Evolutionary conservation across 345 rosid genomes (phyloP), one percentile per base, ranked within the genome.

Genomic region (Acer yangbiense): DNA sequence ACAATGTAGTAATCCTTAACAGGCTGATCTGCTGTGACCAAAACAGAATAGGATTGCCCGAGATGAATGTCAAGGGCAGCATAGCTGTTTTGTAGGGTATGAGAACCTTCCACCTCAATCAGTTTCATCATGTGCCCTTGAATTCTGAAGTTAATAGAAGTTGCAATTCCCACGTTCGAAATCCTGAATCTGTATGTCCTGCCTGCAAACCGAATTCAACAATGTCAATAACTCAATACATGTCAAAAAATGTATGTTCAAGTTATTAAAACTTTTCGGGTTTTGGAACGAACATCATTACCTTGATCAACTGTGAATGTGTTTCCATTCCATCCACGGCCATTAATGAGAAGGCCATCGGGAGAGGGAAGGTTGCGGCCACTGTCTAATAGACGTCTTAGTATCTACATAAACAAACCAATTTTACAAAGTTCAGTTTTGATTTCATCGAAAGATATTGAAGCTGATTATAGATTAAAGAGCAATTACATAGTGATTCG

Each of bases 61-160:
- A 92, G 86, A 80, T 96, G 99, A 82, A 96, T 74, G 72, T 96
- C 99, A 7, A 96, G 89, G 72, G 92, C 83, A 8, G 85, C 61
- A 58, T 90, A 92, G 48, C 84, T 82, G 79, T 83, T 92, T 79
- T 96, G 99, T 25, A 92, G 69, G 6, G 98, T 92, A 79, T 96
- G 98, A 29, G 97, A 91, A 44, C 99, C 99, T 84, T 96, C 99
- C 0, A 91, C 97, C 83, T 95, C 99, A 11, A 96, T 84, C 65
- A 95, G 78, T 83, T 90, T 93, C 94, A 95, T 81, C 20, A 74
- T 84, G 86, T 95, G 99, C 41, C 94, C 94, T 62, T 95, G 97
- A 72, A 95, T 93, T 61, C 97, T 85, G 80, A 95, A 93, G 82
- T 95, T 95, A 16, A 95, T 84, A 5, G 97, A 85, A 32, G 92